Evolutionary conservation across 805 yeast species (phyloP), one percentile per base, ranked within the genome.

Genomic region (Tetrapisispora arboricola): DNA sequence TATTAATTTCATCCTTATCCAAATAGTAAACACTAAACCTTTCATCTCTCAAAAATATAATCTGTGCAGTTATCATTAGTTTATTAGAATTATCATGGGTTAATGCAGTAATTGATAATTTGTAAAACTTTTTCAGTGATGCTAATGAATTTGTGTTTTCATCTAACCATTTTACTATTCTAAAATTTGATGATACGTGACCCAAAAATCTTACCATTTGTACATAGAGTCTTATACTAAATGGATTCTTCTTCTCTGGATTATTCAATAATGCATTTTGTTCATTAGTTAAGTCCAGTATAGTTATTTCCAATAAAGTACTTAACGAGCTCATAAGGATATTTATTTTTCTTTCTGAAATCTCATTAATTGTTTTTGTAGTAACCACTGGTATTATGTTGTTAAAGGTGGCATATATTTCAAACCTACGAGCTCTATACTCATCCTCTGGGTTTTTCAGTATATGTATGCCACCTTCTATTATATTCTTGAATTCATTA

Each of bases 331-430:
- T 45, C 15, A 53, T 46, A 3, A 59, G 18, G 6, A 50, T 31
- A 9, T 39, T 41, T 4, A 45, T 33, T 32, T 53, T 55, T 27
- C 42, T 46, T 10, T 56, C 51, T 19, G 32, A 37, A 17, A 48
- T 41, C 5, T 47, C 28, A 11, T 44, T 30, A 10, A 16, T 20
- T 9, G 21, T 36, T 26, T 38, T 47, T 6, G 40, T 13, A 4
- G 47, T 25, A 8, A 36, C 29, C 2, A 42, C 21, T 11, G 58
- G 57, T 22, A 58, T 42, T 11, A 59, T 51, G 36, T 53, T 56
- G 33, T 57, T 58, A 33, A 59, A 52, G 2, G 64, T 58, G 2
- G 63, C 63, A 43, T 55, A 59, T 20, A 59, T 43, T 44, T 59
- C 64, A 40, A 56, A 59, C 13, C 51, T 44, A 20, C 49, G 45